Evolutionary conservation across 2,329 filamentous ascomycete genomes (phyloP), one percentile per base, ranked within the genome.

Genomic region (Cyphellophora europaea): DNA sequence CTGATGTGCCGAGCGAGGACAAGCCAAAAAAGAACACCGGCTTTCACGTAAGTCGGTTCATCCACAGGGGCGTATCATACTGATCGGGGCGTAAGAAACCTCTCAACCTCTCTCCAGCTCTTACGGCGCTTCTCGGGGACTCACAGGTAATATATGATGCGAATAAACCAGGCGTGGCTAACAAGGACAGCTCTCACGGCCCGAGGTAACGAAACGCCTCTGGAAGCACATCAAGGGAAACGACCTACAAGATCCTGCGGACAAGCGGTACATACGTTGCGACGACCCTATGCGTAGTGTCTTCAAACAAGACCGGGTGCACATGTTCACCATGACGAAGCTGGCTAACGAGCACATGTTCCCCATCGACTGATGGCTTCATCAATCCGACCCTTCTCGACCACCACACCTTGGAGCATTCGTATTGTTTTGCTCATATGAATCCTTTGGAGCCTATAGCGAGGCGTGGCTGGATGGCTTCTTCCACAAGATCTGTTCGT

Each of bases 281-380:
- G 91, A 98, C 59, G 85, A 93, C 15, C 78, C 77, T 49, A 82
- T 98, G 81, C 79, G 84, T 41, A 82, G 82, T 5, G 82, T 98
- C 5, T 98, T 98, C 66, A 93, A 93, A 59, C 74, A 82, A 53
- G 77, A 87, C 52, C 83, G 75, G 52, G 82, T 98, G 32, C 86
- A 96, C 61, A 98, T 98, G 91, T 98, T 98, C 61, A 88, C 86
- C 49, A 96, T 98, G 89, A 96, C 94, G 68, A 95, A 95, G 67
- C 75, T 94, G 11, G 76, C 96, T 8, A 86, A 84, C 44, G 79
- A 82, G 55, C 89, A 96, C 53, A 69, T 96, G 25, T 95, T 93
- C 54, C 8, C 21, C 21, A 25, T 25, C 21, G 21, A 25, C 8
- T 8, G n/a, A 25, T n/a, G n/a, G n/a, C n/a, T n/a, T n/a, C n/a